phyloP scores from a whole-genome alignment of 129 eudicot genomes.

The Smallanthus sonchifolius region DNA sequence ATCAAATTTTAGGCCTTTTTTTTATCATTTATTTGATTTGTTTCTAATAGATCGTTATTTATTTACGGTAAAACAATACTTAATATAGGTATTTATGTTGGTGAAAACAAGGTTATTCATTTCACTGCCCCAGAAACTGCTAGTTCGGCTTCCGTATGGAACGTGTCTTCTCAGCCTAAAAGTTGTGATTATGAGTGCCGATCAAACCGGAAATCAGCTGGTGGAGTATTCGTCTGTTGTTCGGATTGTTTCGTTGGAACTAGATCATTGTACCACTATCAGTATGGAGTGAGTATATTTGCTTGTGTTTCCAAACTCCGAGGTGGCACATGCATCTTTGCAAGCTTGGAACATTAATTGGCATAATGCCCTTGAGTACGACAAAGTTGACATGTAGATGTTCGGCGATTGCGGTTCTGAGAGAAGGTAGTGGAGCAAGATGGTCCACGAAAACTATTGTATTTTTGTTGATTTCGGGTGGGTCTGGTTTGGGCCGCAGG shows the following conservation, averaged over 20 bases:
- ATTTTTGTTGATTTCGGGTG: too few species aligned
- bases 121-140: constrained; percentile 30
- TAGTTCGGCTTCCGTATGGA: background rate
- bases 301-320: constrained; percentile 37
- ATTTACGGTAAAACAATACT: too few species aligned
- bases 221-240: constrained; percentile 52
- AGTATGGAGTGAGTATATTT: constrained; percentile 30
- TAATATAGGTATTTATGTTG: constrained; percentile 49
- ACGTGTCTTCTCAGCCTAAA: background rate
- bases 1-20: too few species aligned
- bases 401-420: too few species aligned
- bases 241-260: constrained; percentile 46
- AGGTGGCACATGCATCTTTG: constrained; percentile 57
- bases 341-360: too few species aligned
- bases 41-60: background rate
- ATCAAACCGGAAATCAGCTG: background rate
- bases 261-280: constrained; percentile 38
- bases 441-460: too few species aligned
- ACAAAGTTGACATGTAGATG: too few species aligned
- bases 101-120: constrained; percentile 54
- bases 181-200: too few species aligned
- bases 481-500: too few species aligned
- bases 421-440: too few species aligned
- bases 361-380: too few species aligned
- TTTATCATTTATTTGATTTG: background rate